Evolutionary conservation across 2,329 filamentous ascomycete genomes (phyloP), one percentile per base, ranked within the genome.

Genomic region (Ramichloridium luteum): DNA sequence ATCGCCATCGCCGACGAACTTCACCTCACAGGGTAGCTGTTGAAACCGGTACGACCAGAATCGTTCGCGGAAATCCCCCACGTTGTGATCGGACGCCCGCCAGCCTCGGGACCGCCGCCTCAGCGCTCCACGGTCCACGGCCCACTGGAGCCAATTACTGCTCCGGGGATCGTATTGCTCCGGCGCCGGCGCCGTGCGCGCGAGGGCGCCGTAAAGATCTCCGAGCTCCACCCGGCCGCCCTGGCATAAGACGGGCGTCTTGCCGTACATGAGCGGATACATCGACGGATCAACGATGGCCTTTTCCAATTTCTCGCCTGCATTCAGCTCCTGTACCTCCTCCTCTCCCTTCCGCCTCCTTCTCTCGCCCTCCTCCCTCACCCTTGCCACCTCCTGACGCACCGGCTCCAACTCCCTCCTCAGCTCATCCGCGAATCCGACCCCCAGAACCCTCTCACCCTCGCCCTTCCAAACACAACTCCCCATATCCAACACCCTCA

Each of bases 191-290:
- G 37, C n/a, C 36, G 28, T 3, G 36, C 41, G 16, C 16, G 23
- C 9, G 13, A 27, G 4, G 31, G 5, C 13, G 41, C 15, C 30
- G 38, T 47, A 25, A 44, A 23, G n/a, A 23, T 23, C 27, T 4
- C 34, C 20, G 6, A 49, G 16, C 11, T 31, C 36, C 31, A 30
- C 13, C 5, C 6, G 8, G 6, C 16, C 13, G 5, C 33, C 36
- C 14, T 40, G 16, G 9, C 25, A 23, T 3, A 49, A 27, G 18
- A 46, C 44, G 13, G 36, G 29, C 23, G 44, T 22, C 38, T 32
- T 26, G 8, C 45, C 47, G 37, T 45, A 47, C 8, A 47, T 23
- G 6, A 49, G 31, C 8, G 47, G 46, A 29, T 38, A 48, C 5
- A 48, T 23, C 13, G 27, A n/a, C 15, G 37, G 28, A 27, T 34